Base-by-base conservation (phyloP, 257 asterid genomes). In the Capsicum pubescens region DNA sequence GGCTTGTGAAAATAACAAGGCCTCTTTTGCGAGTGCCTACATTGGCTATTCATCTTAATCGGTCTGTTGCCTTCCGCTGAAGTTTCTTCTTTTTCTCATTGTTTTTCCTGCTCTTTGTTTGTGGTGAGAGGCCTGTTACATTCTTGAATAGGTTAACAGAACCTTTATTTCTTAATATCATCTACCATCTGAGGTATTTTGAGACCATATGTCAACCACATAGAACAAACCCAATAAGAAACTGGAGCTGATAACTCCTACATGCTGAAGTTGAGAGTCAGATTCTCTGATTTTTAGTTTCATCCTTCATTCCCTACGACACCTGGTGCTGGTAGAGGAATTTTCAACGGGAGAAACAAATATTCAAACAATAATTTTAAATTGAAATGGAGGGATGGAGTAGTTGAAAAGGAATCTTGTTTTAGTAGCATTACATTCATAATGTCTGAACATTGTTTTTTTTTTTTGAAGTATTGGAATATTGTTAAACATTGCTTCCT, bases 1-100 rank as follows among this genome's bases (percentile, higher is more conserved):
- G 90, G 89, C 97, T 97, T 84, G 99, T 97, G 85, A 97, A 97
- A 88, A 90, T 96, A 87, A 88, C 88, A 87, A 89, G 95, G 79
- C 99, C 99, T 88, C 86, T 97, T 70, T 86, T 97, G 89, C 95
- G 98, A 86, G 98, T 97, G 66, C 99, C 99, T 83, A 92, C 98
- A 57, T 90, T 97, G 84, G 99, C 99, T 84, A 97, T 97, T 87
- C 99, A 97, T 90, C 99, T 97, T 50, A 90, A 93, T 88, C 92
- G 95, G 99, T 97, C 42, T 81, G 91, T 88, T 84, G 55, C 69
- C 76, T 46, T 81, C 60, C 42, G 11, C 67, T 61, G 21, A 83
- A 58, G 77, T 79, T 64, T 83, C 15, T 9, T 50, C 80, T 79
- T 36, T 80, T 13, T 61, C 60, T 57, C 42, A 68, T 83, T 71